These are phyloP conservation scores for Backusella macrospora DNA, from an alignment of 192 early-diverging fungal genomes.

Conservation along the genomic window DNA sequence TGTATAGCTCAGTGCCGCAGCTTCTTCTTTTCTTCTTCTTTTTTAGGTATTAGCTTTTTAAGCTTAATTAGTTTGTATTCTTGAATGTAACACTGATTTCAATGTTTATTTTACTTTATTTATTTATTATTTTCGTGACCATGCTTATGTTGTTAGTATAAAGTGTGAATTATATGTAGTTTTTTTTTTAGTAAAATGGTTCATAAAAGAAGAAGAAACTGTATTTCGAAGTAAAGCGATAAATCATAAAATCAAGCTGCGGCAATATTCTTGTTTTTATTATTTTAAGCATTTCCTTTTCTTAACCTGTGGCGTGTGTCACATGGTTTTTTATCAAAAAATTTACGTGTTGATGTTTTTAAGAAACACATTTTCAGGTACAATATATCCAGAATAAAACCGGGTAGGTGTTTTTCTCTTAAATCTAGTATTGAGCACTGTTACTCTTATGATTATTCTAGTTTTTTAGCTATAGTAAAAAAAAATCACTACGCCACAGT, in stretches of 20 bases:
- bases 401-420: not conserved
- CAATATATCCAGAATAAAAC: not conserved
- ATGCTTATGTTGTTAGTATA: not conserved
- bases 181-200: not conserved
- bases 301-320: not conserved
- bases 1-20: not conserved
- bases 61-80: not conserved
- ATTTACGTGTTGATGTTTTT: not conserved
- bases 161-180: not conserved
- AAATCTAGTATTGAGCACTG: not conserved
- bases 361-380: not conserved
- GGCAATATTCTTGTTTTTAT: not conserved
- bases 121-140: not conserved
- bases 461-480: not conserved
- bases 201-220: not conserved
- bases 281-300: slow-evolving; percentile 4
- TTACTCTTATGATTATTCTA: not conserved
- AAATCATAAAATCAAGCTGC: not conserved
- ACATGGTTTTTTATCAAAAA: not conserved
- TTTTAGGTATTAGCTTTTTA: not conserved
- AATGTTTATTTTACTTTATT: not conserved
- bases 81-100: not conserved
- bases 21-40: not conserved
- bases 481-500: not conserved
- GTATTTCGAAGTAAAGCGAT: not conserved